Evolutionary conservation across 176 grass and related monocot genomes (phyloP).

Genomic region (Ampelocalamus luodianensis): DNA sequence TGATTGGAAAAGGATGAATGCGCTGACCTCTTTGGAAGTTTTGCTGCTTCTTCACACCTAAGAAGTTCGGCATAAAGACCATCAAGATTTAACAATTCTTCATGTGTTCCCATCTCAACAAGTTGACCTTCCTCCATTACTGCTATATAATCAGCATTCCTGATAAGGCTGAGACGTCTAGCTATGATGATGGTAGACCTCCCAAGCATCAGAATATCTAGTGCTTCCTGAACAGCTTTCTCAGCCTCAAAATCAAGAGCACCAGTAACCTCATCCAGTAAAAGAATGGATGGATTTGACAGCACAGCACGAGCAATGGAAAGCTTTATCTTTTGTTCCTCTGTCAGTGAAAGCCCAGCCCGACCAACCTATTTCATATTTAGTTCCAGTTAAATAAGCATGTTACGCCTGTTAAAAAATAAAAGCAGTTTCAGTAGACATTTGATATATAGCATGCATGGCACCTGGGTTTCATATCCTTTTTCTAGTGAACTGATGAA

Average conservation of each 20-base stretch:
- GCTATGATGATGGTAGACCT: constrained; percentile 98
- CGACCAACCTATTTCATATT: constrained; percentile 74
- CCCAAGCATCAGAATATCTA: constrained; percentile 91
- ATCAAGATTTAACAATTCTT: constrained; percentile 92
- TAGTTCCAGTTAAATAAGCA: constrained; percentile 33
- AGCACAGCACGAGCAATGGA: constrained; percentile 97
- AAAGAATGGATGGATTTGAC: constrained; percentile 92
- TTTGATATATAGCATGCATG: constrained; percentile 30
- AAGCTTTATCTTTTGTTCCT: constrained; percentile 98
- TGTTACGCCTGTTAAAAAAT: constrained; percentile 7
- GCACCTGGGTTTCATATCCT: constrained; percentile 93
- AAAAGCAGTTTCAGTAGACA: neutral
- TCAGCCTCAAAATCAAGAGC: constrained; percentile 98
- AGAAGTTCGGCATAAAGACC: constrained; percentile 95
- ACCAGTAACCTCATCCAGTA: constrained; percentile 95
- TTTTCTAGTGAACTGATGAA: constrained; percentile 97
- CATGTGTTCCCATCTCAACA: constrained; percentile 98
- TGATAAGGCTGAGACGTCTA: constrained; percentile 89
- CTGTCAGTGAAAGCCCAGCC: constrained; percentile 82
- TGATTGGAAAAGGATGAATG: constrained; percentile 25
- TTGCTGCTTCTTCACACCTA: constrained; percentile 90
- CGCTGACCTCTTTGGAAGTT: constrained; percentile 90
- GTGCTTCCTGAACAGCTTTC: constrained; percentile 89
- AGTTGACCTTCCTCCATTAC: constrained; percentile 99
- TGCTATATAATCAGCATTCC: constrained; percentile 99